Evolutionary conservation across 78 protist species (phyloP), one percentile per base, ranked within the genome.

Genomic region (Dictyostelium firmibasis): DNA sequence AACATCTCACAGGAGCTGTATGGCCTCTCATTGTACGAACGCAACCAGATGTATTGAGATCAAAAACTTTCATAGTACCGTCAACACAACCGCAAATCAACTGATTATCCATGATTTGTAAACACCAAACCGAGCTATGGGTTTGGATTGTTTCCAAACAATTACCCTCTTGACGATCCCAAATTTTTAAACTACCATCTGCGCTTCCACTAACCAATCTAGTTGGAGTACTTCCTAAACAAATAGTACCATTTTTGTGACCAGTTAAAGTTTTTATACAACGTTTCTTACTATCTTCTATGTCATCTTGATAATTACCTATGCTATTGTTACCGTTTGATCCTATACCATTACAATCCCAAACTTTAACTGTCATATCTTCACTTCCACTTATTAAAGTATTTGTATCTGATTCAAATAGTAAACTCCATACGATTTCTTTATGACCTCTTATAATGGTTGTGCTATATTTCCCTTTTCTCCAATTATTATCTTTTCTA

Each of bases 211-310:
- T 81, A 20, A 89, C 79, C 20, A 89, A 69, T 31, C 94, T 76
- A 43, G 25, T 81, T n/a, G 79, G 70, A 0, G 94, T 89, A 38
- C 79, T 53, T 0, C 94, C 94, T 10, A 89, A 41, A 38, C 94
- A 89, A 31, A 89, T 89, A 18, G 94, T 89, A 3, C 94, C 94
- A 44, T 89, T 89, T 67, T 89, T 89, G 38, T 89, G 94, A n/a
- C 94, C 94, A 14, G 53, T 27, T 2, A 81, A 64, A 1, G 94
- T 89, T 25, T 70, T 78, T 0, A 18, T 44, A 69, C 94, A 89
- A 35, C 94, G 72, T 33, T 50, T 89, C 38, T 89, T 89, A 36
- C 94, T 89, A 53, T 89, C 94, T 13, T 89, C 94, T 2, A 31
- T 9, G 20, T 89, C 94, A 69, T 89, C 94, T 25, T 10, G 27